Conservation (phyloP, 2,329 filamentous ascomycete genomes). For the Domatiomyces globalis region DNA sequence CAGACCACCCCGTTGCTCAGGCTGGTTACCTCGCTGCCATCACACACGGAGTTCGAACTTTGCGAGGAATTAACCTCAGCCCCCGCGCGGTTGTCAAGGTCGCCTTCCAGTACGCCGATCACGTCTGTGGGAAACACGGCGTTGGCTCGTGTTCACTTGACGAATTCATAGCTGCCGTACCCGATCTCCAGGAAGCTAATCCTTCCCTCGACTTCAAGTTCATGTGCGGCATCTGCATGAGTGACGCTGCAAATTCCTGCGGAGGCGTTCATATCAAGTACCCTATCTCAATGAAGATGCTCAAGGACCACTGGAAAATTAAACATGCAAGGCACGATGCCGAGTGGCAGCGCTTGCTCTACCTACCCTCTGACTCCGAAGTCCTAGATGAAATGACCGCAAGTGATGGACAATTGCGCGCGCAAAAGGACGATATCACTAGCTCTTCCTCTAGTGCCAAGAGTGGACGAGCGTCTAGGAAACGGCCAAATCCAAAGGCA, state of each 20-base stretch:
- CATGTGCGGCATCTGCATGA: constrained; percentile 12
- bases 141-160: constrained; percentile 1
- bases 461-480: neutral
- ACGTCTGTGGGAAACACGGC: constrained; percentile 3
- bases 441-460: neutral
- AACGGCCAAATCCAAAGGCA: constrained; percentile 9
- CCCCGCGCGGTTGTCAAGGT: constrained; percentile 17
- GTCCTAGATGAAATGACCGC: constrained; percentile 8
- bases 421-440: constrained; percentile 8
- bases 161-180: constrained; percentile 3
- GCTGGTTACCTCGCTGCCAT: constrained; percentile 17
- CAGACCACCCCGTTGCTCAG: constrained; percentile 1
- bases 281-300: constrained; percentile 5
- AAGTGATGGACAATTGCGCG: constrained; percentile 9
- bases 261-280: constrained; percentile 6
- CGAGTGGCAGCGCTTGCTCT: constrained; percentile 5
- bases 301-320: constrained; percentile 13
- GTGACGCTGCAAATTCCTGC: constrained; percentile 3
- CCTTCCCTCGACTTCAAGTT: constrained; percentile 10
- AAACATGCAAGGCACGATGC: constrained; percentile 5
- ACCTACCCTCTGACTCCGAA: constrained; percentile 14
- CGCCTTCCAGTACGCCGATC: constrained; percentile 18
- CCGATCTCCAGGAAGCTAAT: constrained; percentile 8
- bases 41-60: constrained; percentile 13
- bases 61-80: constrained; percentile 15